These are phyloP conservation scores for Sporothrix curviconia DNA, from an alignment of 2,329 filamentous ascomycete genomes.

Conservation along the genomic window DNA sequence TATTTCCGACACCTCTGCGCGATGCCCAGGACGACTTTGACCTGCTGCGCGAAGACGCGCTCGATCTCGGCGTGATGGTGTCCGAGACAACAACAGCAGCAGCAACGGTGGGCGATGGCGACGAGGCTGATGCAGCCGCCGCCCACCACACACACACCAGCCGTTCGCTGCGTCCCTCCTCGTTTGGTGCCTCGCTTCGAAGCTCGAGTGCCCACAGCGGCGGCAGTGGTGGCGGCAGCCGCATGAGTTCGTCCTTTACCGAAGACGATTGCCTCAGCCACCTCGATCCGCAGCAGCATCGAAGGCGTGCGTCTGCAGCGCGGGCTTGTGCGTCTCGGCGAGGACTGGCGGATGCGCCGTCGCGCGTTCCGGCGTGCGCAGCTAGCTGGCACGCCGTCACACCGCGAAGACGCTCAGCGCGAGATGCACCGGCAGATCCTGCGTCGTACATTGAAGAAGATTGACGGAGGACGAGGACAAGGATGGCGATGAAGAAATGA, in stretches of 20 bases:
- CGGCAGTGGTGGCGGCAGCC: background rate
- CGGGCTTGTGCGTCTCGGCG: conserved; percentile 49
- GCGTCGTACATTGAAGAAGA: conserved; percentile 42
- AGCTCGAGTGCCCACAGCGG: background rate
- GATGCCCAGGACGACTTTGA: conserved; percentile 80
- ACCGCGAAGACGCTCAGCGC: conserved; percentile 63
- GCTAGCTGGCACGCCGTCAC: conserved; percentile 68
- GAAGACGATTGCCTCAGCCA: background rate
- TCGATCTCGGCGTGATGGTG: conserved; percentile 50
- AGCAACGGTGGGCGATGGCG: background rate
- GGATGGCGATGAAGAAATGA: conserved; percentile 22
- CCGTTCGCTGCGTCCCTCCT: background rate
- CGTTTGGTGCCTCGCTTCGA: background rate
- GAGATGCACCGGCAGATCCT: conserved; percentile 73
- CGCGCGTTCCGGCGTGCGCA: conserved; percentile 75
- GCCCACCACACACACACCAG: background rate
- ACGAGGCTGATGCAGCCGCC: background rate
- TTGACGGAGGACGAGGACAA: conserved; percentile 24
- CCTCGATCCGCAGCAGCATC: background rate
- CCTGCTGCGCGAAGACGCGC: conserved; percentile 68
- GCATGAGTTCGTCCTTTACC: background rate
- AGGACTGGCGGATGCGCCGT: conserved; percentile 48
- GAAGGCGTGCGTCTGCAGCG: background rate
- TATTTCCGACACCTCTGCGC: conserved; percentile 70
- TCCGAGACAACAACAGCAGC: conserved; percentile 21